Percentiles rank a stretch among this genome's conserved stretches.
Evolutionary conservation across 2,329 filamentous ascomycete genomes (phyloP).

Genomic region (Zymoseptoria crescenta): DNA sequence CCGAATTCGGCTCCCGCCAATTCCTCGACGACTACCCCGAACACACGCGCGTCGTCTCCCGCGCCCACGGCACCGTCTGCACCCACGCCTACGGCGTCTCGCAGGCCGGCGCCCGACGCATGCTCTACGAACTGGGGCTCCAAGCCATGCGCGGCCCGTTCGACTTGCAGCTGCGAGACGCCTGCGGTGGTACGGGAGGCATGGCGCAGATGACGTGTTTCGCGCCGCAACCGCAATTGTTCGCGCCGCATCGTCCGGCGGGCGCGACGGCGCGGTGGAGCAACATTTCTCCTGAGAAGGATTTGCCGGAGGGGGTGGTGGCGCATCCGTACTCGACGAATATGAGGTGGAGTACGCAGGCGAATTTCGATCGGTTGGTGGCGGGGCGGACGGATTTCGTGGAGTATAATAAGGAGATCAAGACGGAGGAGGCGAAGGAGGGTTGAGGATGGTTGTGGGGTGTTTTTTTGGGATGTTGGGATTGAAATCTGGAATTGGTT

Average conservation of each 20-base stretch:
- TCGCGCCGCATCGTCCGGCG: constrained; percentile 38
- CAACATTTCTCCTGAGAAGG: constrained; percentile 34
- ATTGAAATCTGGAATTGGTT: too few relatives aligned
- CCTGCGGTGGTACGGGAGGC: constrained; percentile 21
- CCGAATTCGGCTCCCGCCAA: constrained; percentile 12
- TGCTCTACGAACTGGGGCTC: constrained; percentile 38
- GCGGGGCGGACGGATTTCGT: constrained; percentile 25
- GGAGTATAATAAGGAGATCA: background rate
- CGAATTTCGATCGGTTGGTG: constrained; percentile 35
- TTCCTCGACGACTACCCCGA: constrained; percentile 7
- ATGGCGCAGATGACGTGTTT: constrained; percentile 32
- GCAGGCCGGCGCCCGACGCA: constrained; percentile 35
- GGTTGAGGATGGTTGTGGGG: background rate
- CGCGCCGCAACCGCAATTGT: constrained; percentile 35
- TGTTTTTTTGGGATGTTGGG: too few relatives aligned
- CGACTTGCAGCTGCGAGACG: constrained; percentile 23
- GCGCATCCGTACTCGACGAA: constrained; percentile 29
- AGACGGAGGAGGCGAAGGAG: background rate
- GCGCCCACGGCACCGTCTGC: constrained; percentile 33
- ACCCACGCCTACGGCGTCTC: constrained; percentile 40
- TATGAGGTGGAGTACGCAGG: constrained; percentile 32
- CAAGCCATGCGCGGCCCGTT: constrained; percentile 33
- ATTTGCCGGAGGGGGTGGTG: constrained; percentile 9
- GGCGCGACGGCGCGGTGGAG: constrained; percentile 31
- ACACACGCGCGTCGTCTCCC: constrained; percentile 39